phyloP scores from a whole-genome alignment of 768 basidiomycete genomes.

The Leccinum broughii region DNA sequence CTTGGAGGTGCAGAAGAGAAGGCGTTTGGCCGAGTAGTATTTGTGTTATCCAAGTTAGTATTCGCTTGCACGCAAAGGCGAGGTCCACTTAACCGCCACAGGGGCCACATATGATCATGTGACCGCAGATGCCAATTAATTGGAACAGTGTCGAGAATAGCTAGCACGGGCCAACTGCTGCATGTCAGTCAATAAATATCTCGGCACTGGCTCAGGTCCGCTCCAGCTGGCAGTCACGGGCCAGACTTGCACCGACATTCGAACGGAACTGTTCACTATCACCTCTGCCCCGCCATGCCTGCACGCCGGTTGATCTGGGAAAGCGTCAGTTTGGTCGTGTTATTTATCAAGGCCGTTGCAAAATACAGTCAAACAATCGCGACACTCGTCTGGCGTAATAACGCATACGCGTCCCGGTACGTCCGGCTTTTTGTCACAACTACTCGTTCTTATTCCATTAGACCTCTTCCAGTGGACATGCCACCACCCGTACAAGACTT shows the following conservation, averaged over 20 bases:
- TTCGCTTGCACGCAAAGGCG: background rate
- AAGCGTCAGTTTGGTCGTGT: constrained; percentile 33
- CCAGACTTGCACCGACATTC: background rate
- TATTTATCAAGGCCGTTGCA: constrained; percentile 34
- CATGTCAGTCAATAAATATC: background rate
- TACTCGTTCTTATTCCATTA: background rate
- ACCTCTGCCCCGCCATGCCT: constrained; percentile 14
- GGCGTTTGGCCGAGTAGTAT: too few species aligned
- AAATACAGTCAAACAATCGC: constrained; percentile 34
- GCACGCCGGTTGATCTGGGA: constrained; percentile 1
- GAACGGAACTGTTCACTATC: background rate
- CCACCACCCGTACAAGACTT: constrained; percentile 36
- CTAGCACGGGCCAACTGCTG: constrained; percentile 16
- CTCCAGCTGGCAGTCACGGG: too few species aligned
- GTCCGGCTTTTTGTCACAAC: background rate
- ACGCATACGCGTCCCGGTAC: constrained; percentile 29
- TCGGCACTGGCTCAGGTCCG: too few species aligned
- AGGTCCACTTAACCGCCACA: constrained; percentile 3
- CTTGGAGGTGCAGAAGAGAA: background rate
- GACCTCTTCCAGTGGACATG: constrained; percentile 17
- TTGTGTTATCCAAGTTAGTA: too few species aligned
- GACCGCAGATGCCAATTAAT: background rate
- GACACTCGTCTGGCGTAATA: constrained; percentile 15
- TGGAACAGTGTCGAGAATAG: constrained; percentile 17
- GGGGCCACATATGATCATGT: background rate